These are phyloP conservation scores for Phytophthora nicotianae DNA, from an alignment of 352 stramenopile species.

Conservation along the genomic window DNA sequence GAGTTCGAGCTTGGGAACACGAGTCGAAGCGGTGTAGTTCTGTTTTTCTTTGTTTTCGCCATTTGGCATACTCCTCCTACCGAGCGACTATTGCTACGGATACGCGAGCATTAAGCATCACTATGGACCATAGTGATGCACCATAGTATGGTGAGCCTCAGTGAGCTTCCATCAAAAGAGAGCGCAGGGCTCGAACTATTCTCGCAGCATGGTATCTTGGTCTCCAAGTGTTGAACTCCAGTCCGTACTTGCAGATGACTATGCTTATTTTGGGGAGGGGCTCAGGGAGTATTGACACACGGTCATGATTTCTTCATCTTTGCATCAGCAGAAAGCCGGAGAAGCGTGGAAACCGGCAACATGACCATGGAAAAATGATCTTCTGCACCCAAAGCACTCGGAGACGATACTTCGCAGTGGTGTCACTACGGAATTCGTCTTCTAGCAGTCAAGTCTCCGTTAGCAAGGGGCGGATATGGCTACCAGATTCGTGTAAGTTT, in stretches of 20 bases:
- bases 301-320: not conserved
- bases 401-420: not conserved
- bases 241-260: not conserved
- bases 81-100: not conserved
- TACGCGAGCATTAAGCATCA: not conserved
- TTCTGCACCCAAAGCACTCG: not conserved
- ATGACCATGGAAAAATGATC: not conserved
- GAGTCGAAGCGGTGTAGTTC: too few relatives aligned
- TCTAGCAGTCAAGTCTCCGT: not conserved
- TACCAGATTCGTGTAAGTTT: slow-evolving; percentile 2
- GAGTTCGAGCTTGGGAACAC: too few relatives aligned
- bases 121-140: too few relatives aligned
- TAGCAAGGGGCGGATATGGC: not conserved
- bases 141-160: too few relatives aligned
- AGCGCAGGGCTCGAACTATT: too few relatives aligned
- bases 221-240: not conserved
- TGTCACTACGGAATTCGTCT: not conserved
- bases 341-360: not conserved
- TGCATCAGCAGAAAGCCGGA: not conserved
- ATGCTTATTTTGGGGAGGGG: not conserved
- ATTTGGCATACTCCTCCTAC: too few relatives aligned
- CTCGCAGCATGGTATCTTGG: too few relatives aligned
- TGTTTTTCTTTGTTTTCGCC: too few relatives aligned
- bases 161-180: too few relatives aligned
- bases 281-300: not conserved